Conservation (phyloP, 1,139 yeast genomes). For the Diutina pseudorugosa region DNA sequence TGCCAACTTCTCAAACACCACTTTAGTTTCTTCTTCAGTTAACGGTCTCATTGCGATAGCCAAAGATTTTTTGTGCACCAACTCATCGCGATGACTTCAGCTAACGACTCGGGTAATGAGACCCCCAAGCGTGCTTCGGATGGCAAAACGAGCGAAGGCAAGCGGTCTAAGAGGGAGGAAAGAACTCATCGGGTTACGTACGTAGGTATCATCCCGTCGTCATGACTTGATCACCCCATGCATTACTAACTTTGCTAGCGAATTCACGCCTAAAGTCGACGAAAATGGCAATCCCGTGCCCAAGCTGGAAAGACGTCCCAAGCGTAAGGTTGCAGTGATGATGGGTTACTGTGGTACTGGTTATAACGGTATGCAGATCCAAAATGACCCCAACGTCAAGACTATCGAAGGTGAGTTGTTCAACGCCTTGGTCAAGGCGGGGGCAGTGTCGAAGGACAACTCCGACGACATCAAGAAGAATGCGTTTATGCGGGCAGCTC, state of each 20-base stretch:
- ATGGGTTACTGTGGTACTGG: conserved; percentile 98
- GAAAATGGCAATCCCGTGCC: conserved; percentile 50
- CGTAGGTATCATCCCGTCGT: not conserved
- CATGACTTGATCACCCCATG: conserved; percentile 11
- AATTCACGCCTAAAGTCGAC: conserved; percentile 36
- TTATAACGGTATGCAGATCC: conserved; percentile 92
- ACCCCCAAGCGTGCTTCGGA: not conserved
- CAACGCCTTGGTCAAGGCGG: conserved; percentile 75
- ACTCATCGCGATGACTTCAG: not conserved
- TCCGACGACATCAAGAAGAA: conserved; percentile 83
- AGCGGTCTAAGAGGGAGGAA: conserved; percentile 2
- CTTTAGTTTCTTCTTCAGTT: conserved; percentile 95
- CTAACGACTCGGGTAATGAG: not conserved
- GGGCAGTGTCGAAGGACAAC: conserved; percentile 83
- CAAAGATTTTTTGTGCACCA: not conserved
- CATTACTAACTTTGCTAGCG: conserved; percentile 13
- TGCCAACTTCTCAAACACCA: conserved; percentile 90
- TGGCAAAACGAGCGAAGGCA: not conserved
- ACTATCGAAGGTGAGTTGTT: conserved; percentile 91
- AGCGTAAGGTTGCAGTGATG: conserved; percentile 81
- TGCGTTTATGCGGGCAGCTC: conserved; percentile 90
- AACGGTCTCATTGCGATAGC: conserved; percentile 63
- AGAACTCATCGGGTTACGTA: conserved; percentile 3
- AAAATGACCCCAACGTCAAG: conserved; percentile 67
- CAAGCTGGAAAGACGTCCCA: conserved; percentile 58